phyloP scores from a whole-genome alignment of 345 rosid species.

The Eucalyptus victrix region DNA sequence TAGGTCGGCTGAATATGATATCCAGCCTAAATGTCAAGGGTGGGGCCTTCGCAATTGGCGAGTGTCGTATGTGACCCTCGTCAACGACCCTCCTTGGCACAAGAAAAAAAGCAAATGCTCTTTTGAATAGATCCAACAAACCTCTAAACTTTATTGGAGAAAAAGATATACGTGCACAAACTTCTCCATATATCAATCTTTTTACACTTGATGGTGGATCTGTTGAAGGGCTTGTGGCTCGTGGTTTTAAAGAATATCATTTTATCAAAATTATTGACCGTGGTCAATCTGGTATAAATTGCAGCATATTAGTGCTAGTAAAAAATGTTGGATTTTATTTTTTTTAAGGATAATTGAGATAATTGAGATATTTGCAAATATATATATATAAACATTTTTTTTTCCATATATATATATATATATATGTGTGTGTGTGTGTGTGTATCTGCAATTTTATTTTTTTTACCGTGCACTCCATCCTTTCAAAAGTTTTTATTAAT shows the following conservation, averaged over 20 bases:
- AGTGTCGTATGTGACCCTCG: no score
- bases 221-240: neutral
- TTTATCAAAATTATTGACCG: neutral
- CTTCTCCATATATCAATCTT: neutral
- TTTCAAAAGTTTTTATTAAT: no score
- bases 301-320: neutral
- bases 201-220: neutral
- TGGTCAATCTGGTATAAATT: neutral
- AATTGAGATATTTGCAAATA: neutral
- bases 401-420: no score
- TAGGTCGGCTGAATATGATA: no score
- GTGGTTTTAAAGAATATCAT: neutral
- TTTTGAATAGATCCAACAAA: neutral
- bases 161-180: neutral
- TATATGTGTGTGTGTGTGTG: no score
- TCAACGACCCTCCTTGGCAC: no score
- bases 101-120: no score
- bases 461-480: neutral
- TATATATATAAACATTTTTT: fast-evolving
- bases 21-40: no score
- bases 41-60: no score
- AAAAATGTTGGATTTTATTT: neutral
- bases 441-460: no score
- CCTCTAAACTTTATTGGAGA: neutral
- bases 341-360: neutral